Percentiles rank a stretch among this genome's conserved stretches.
phyloP scores from a whole-genome alignment of 2,329 filamentous ascomycete genomes.

The Colletotrichum viniferum region DNA sequence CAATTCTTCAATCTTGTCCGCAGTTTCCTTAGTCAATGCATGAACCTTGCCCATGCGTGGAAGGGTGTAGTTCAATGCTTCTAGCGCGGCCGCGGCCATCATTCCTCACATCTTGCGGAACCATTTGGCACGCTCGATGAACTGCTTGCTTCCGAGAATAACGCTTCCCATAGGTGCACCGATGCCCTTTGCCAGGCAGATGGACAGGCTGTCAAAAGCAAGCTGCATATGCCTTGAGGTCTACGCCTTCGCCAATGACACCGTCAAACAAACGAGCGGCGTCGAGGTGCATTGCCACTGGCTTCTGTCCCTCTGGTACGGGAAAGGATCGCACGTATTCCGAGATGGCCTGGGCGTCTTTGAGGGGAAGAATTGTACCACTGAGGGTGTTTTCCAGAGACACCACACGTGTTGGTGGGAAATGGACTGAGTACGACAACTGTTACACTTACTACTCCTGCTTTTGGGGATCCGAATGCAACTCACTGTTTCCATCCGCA shows the following conservation, averaged over 20 bases:
- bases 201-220: not conserved
- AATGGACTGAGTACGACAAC: accelerated
- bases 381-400: not conserved
- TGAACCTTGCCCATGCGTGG: not conserved
- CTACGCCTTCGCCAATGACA: not conserved
- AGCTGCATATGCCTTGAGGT: not conserved
- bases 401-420: not conserved
- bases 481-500: not conserved
- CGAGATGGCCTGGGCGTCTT: not conserved
- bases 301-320: not conserved
- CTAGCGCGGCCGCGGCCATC: accelerated
- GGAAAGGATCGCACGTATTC: accelerated
- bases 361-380: not conserved
- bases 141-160: not conserved
- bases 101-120: not conserved
- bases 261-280: not conserved
- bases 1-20: accelerated
- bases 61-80: not conserved
- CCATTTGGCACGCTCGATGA: not conserved
- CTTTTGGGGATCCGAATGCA: accelerated
- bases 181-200: not conserved
- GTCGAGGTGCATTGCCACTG: not conserved
- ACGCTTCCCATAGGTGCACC: not conserved
- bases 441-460: accelerated
- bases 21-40: accelerated